Conservation (phyloP, 495 filamentous ascomycete species). For the Aspergillus egyptiacus region DNA sequence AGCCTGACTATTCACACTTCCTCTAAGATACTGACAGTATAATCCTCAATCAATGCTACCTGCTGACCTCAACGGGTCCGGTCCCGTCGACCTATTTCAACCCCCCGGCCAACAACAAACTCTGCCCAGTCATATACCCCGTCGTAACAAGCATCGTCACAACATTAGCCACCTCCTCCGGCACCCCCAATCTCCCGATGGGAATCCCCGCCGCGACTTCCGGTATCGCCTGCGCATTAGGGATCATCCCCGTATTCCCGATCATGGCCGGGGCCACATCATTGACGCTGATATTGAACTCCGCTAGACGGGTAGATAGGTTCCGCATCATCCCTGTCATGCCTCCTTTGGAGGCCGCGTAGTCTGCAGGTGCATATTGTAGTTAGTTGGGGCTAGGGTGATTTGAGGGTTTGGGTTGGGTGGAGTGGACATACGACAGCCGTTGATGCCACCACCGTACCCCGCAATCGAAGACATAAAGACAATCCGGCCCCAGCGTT, state of each 20-base stretch:
- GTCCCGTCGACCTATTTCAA: too few species aligned
- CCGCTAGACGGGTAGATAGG: constrained; percentile 54
- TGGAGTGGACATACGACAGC: constrained; percentile 43
- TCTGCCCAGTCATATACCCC: constrained; percentile 64
- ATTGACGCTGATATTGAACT: constrained; percentile 65
- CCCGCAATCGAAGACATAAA: constrained; percentile 65
- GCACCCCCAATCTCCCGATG: constrained; percentile 55
- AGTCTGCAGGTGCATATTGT: constrained; percentile 38
- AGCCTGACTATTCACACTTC: too few species aligned
- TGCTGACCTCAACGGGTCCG: too few species aligned
- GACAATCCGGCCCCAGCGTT: constrained; percentile 60
- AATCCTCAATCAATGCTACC: too few species aligned
- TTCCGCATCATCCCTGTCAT: constrained; percentile 63
- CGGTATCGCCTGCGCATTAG: constrained; percentile 48
- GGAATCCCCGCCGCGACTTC: constrained; percentile 54
- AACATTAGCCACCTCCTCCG: constrained; percentile 61
- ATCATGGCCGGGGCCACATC: constrained; percentile 74
- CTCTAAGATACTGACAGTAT: too few species aligned
- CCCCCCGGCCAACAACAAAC: constrained; percentile 52
- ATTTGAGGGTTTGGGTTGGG: not conserved
- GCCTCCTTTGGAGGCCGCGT: constrained; percentile 60
- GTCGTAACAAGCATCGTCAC: constrained; percentile 63
- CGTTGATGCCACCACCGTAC: constrained; percentile 61
- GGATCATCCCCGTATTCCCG: constrained; percentile 61
- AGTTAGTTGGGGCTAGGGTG: too few species aligned